Percentiles rank a stretch among this genome's conserved stretches.
Conservation (phyloP, 768 basidiomycete genomes). For the Russula sp. region DNA sequence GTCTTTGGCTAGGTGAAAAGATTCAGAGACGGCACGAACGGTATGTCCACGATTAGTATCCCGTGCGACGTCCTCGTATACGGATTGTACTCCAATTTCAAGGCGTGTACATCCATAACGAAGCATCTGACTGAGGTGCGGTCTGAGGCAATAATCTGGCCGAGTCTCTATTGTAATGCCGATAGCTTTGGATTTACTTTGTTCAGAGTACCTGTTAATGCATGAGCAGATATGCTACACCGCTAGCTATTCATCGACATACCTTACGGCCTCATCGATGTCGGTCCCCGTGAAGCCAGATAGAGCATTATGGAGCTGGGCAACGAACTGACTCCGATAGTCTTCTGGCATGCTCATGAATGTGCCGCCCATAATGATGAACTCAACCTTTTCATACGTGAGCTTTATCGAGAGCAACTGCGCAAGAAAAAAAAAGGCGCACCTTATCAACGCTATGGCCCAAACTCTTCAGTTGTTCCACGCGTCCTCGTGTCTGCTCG, state of each 20-base stretch:
- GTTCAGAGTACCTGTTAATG: conserved; percentile 79
- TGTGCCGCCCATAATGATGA: conserved; percentile 97
- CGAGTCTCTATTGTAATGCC: conserved; percentile 99
- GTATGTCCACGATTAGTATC: conserved; percentile 99
- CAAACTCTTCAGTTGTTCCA: conserved; percentile 93
- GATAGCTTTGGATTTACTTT: conserved; percentile 96
- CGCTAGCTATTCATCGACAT: conserved; percentile 22
- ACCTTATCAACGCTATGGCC: conserved; percentile 98
- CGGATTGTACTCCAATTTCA: conserved; percentile 98
- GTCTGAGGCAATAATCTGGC: conserved; percentile 96
- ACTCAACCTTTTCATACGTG: conserved; percentile 54
- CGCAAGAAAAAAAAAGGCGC: not conserved
- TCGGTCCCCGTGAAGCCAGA: conserved; percentile 92
- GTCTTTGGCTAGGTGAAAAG: conserved; percentile 96
- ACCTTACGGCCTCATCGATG: conserved; percentile 94
- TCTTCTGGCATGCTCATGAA: conserved; percentile 99
- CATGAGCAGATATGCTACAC: conserved; percentile 2
- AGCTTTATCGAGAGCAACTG: not conserved
- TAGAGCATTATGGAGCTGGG: conserved; percentile 94
- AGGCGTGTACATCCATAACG: conserved; percentile 98
- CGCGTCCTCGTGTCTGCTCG: conserved; percentile 91
- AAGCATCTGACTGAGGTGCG: conserved; percentile 98
- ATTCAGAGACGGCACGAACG: conserved; percentile 93
- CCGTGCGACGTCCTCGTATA: conserved; percentile 98
- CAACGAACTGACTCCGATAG: conserved; percentile 89